phyloP scores from a whole-genome alignment of 2,329 filamentous ascomycete genomes.

The Pseudogymnoascus sp. region DNA sequence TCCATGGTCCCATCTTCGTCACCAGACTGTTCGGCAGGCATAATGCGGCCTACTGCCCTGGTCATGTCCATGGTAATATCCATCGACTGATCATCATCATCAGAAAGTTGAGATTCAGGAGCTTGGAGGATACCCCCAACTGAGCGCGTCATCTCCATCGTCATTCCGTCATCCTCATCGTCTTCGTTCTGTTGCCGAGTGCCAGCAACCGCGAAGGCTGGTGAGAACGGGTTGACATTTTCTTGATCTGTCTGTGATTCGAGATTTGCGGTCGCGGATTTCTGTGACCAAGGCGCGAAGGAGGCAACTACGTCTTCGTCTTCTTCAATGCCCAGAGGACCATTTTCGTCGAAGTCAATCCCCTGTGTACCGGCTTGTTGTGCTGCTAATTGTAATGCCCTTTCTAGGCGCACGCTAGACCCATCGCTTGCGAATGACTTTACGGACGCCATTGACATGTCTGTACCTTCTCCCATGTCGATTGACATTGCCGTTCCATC shows the following conservation, averaged over 20 bases:
- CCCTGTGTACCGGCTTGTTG: constrained; percentile 68
- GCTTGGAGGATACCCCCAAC: constrained; percentile 22
- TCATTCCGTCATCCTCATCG: constrained; percentile 30
- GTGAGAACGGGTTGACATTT: constrained; percentile 41
- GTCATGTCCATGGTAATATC: constrained; percentile 93
- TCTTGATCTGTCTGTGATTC: constrained; percentile 37
- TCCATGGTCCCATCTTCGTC: constrained; percentile 39
- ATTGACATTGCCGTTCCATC: constrained; percentile 77
- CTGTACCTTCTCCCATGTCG: constrained; percentile 60
- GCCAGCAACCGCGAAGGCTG: constrained; percentile 18
- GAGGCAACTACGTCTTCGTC: constrained; percentile 67
- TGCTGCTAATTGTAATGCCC: constrained; percentile 68
- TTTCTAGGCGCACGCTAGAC: constrained; percentile 68
- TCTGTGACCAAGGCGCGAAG: constrained; percentile 65
- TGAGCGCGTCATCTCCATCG: constrained; percentile 43
- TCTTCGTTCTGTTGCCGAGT: constrained; percentile 13
- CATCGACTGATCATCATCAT: constrained; percentile 30
- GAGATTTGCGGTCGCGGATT: constrained; percentile 34
- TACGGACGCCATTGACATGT: constrained; percentile 56
- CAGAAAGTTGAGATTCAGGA: neutral
- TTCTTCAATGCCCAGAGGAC: constrained; percentile 43
- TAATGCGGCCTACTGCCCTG: constrained; percentile 69
- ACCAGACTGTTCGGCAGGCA: constrained; percentile 32
- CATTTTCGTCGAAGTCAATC: constrained; percentile 46
- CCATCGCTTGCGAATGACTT: constrained; percentile 52